These are phyloP conservation scores for Raddia guianensis DNA, from an alignment of 176 grass and related monocot genomes.

Conservation along the genomic window DNA sequence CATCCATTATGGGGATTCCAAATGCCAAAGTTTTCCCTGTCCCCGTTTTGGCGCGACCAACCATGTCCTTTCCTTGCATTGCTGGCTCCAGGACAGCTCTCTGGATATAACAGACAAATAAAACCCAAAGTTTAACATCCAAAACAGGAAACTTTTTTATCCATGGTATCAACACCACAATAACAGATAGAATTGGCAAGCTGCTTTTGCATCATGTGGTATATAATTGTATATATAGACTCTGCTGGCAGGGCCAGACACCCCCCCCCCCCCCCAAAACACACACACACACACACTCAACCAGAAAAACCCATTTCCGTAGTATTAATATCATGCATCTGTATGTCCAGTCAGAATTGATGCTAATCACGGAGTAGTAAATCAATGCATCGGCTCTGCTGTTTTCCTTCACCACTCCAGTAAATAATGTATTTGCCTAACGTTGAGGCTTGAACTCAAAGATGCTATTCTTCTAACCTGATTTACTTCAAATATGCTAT, in stretches of 20 bases:
- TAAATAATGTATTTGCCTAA: background rate
- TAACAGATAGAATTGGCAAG: background rate
- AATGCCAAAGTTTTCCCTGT: constrained; percentile 98
- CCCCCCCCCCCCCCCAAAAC: too few relatives aligned
- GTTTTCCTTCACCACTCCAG: background rate
- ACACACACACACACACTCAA: too few relatives aligned
- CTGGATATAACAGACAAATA: constrained; percentile 44
- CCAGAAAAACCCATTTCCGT: too few relatives aligned
- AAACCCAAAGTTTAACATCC: constrained; percentile 2
- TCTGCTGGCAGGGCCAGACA: too few relatives aligned
- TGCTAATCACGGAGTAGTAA: too few relatives aligned
- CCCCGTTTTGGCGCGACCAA: constrained; percentile 93
- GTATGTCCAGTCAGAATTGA: too few relatives aligned
- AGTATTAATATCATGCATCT: too few relatives aligned
- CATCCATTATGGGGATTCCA: constrained; percentile 94
- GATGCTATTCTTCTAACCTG: background rate
- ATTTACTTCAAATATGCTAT: too few relatives aligned
- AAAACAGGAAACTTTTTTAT: background rate
- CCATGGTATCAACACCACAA: background rate
- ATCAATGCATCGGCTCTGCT: too few relatives aligned
- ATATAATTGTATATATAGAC: too few relatives aligned
- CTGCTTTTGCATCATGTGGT: background rate
- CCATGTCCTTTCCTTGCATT: constrained; percentile 96
- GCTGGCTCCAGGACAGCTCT: constrained; percentile 96
- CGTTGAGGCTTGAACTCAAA: background rate